Evolutionary conservation across 2,329 filamentous ascomycete genomes (phyloP).

Genomic region (Emmonsia crescens): DNA sequence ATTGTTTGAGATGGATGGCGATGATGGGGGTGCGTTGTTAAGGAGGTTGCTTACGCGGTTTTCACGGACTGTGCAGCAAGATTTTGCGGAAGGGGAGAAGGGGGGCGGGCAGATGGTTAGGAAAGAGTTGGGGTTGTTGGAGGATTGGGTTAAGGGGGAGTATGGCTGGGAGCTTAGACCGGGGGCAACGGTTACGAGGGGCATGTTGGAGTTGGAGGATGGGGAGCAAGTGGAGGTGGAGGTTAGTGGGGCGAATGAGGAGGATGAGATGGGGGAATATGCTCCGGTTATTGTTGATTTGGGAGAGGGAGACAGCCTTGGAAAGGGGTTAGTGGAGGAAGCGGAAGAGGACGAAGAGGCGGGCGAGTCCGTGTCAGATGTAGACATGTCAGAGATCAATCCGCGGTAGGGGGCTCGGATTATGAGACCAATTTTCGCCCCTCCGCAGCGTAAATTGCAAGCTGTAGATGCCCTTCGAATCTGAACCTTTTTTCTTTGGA

Average conservation of each 20-base stretch:
- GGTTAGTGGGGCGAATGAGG: conserved; percentile 43
- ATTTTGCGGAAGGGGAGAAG: conserved; percentile 16
- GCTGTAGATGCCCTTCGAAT: not conserved
- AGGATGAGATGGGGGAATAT: conserved; percentile 55
- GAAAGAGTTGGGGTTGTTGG: conserved; percentile 44
- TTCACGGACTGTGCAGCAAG: conserved; percentile 37
- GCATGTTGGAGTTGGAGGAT: conserved; percentile 51
- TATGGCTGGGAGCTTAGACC: conserved; percentile 49
- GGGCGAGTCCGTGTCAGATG: not conserved
- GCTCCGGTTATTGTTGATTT: conserved; percentile 50
- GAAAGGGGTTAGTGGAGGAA: not conserved
- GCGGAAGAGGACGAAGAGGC: not conserved
- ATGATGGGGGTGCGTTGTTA: conserved; percentile 44
- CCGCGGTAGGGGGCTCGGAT: not conserved
- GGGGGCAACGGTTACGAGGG: conserved; percentile 43
- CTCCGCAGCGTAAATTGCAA: not conserved
- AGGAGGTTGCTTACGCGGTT: conserved; percentile 44
- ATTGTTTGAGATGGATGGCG: conserved; percentile 46
- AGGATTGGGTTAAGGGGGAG: conserved; percentile 42
- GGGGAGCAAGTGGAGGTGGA: conserved; percentile 53
- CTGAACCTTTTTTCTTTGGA: not conserved
- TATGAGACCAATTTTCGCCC: not conserved
- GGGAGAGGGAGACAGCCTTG: conserved; percentile 12
- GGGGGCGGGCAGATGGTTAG: conserved; percentile 31
- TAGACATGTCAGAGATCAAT: conserved; percentile 2